A percentile compares a stretch with the other conserved stretches of the same genome.
These are phyloP conservation scores for Plantago lanceolata DNA, from an alignment of 305 asterid genomes.

Conservation along the genomic window DNA sequence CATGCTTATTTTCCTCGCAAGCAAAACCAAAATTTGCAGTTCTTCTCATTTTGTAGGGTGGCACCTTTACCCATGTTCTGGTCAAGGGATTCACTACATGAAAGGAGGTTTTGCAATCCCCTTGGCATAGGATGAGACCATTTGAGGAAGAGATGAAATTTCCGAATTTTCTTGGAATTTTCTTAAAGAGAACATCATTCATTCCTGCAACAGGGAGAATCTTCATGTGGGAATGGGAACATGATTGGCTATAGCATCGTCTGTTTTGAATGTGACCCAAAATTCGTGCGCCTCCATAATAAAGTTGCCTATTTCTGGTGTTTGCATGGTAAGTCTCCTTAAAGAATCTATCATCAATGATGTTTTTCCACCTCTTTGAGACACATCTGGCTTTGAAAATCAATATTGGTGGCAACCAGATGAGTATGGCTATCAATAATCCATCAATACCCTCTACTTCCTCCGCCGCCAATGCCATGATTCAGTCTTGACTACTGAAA, in stretches of 20 bases:
- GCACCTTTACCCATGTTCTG: background rate
- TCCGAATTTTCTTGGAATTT: background rate
- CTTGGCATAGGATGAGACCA: background rate
- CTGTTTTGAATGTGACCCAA: background rate
- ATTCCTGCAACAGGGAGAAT: too few relatives aligned
- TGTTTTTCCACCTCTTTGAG: background rate
- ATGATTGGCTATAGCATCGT: too few relatives aligned
- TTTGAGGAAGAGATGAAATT: background rate
- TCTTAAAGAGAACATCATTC: background rate
- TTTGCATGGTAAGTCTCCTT: background rate
- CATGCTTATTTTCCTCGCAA: background rate
- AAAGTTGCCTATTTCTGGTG: background rate
- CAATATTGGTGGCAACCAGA: background rate
- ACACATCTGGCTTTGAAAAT: background rate
- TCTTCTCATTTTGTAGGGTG: background rate
- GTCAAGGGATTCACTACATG: background rate
- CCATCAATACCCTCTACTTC: background rate
- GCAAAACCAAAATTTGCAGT: background rate
- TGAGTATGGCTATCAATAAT: conserved; percentile 11
- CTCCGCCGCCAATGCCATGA: background rate
- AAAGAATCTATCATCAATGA: background rate
- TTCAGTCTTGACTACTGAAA: background rate
- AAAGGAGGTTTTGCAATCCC: background rate
- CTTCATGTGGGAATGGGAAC: background rate
- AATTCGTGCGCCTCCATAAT: background rate